phyloP scores from a whole-genome alignment of 257 asterid species.

The Lycium barbarum region DNA sequence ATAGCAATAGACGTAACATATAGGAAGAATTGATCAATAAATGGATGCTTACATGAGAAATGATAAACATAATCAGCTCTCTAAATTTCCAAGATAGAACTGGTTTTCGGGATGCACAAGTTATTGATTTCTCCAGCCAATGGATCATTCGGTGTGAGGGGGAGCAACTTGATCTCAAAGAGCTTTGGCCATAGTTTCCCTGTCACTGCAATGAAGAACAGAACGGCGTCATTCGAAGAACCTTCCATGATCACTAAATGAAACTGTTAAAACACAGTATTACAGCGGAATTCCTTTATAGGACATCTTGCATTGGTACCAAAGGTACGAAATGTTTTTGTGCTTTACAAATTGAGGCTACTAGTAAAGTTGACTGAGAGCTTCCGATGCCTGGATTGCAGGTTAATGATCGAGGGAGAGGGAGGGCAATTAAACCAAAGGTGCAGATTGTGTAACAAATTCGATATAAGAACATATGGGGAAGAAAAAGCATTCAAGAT shows the following conservation, averaged over 20 bases:
- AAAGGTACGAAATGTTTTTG: neutral
- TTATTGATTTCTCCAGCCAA: slow-evolving; percentile 47
- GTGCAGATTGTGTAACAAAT: neutral
- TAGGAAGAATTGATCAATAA: slow-evolving; percentile 21
- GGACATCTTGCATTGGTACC: neutral
- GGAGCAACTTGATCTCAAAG: slow-evolving; percentile 61
- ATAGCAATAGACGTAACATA: neutral
- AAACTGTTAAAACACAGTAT: neutral
- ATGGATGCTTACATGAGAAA: slow-evolving; percentile 8
- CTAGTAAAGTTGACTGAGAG: neutral
- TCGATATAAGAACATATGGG: neutral
- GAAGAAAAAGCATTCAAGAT: neutral
- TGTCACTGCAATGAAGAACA: slow-evolving; percentile 54
- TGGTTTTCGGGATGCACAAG: slow-evolving; percentile 54
- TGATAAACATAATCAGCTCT: slow-evolving; percentile 14
- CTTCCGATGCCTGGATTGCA: neutral
- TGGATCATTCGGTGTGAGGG: slow-evolving; percentile 43
- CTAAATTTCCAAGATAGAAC: slow-evolving; percentile 35
- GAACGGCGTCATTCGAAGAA: neutral
- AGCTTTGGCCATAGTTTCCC: slow-evolving; percentile 84
- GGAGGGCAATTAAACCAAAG: neutral
- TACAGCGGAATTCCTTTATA: neutral
- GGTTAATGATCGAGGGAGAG: neutral
- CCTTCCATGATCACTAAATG: neutral
- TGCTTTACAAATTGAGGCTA: neutral